Percentiles rank a stretch among this genome's conserved stretches.
Evolutionary conservation across 768 basidiomycete species (phyloP).

Genomic region (Suillus subaureus): DNA sequence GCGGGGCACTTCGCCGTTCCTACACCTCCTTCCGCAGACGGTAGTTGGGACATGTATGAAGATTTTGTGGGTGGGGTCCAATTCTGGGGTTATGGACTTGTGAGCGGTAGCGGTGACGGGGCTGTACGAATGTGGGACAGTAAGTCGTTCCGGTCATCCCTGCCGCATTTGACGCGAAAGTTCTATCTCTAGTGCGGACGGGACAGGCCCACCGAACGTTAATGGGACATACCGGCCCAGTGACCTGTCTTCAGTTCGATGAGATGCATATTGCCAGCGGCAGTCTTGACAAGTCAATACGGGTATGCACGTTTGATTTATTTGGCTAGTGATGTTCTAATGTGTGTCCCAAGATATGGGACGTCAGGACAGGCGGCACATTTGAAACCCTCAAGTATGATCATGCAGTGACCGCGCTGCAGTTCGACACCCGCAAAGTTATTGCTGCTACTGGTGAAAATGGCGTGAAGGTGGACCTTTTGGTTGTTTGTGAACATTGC

Average conservation of each 20-base stretch:
- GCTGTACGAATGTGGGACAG: constrained; percentile 99
- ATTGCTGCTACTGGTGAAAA: constrained; percentile 93
- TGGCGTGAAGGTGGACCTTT: constrained; percentile 71
- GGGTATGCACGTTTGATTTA: constrained; percentile 50
- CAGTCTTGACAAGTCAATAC: constrained; percentile 89
- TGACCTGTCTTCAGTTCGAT: constrained; percentile 96
- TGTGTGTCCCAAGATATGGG: constrained; percentile 76
- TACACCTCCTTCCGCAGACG: constrained; percentile 86
- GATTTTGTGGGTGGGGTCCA: constrained; percentile 98
- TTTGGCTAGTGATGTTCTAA: constrained; percentile 6
- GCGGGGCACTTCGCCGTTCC: constrained; percentile 76
- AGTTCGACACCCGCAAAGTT: constrained; percentile 94
- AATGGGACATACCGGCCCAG: constrained; percentile 88
- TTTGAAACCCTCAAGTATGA: constrained; percentile 92
- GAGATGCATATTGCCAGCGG: constrained; percentile 93
- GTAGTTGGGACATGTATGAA: constrained; percentile 92
- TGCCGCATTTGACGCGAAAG: constrained; percentile 8
- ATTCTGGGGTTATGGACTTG: constrained; percentile 98
- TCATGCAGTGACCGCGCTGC: constrained; percentile 85
- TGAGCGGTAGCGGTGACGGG: constrained; percentile 96
- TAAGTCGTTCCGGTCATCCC: constrained; percentile 45
- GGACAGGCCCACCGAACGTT: constrained; percentile 95
- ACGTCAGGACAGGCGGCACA: constrained; percentile 85
- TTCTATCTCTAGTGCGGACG: constrained; percentile 77
- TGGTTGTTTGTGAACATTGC: not conserved